A percentile compares a stretch with the other conserved stretches of the same genome.
These are phyloP conservation scores for Mortierella sp. DNA, from an alignment of 371 early-diverging fungal species.

Conservation along the genomic window DNA sequence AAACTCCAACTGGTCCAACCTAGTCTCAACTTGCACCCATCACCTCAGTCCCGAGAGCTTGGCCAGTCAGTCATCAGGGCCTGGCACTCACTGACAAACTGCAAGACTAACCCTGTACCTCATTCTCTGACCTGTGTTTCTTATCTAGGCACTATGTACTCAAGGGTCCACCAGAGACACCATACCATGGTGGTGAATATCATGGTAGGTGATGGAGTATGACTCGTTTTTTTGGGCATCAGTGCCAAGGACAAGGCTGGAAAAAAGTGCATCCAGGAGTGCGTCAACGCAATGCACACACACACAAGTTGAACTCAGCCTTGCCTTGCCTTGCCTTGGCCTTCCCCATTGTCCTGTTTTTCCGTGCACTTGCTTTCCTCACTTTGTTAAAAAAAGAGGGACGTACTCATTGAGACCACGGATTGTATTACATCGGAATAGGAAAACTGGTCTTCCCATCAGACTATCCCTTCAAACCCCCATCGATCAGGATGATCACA, in stretches of 20 bases:
- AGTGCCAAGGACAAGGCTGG: no score
- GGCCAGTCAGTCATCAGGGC: no score
- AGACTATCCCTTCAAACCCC: slow-evolving; percentile 97
- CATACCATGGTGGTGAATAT: slow-evolving; percentile 91
- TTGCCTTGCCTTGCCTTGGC: not conserved
- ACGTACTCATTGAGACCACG: no score
- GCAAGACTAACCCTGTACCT: not conserved
- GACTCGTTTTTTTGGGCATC: not conserved
- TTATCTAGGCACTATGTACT: slow-evolving; percentile 91
- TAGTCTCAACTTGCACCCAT: slow-evolving; percentile 1
- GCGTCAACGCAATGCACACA: not conserved
- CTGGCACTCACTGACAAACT: no score
- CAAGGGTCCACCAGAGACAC: slow-evolving; percentile 93
- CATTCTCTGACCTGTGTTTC: not conserved
- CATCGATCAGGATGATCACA: slow-evolving; percentile 94
- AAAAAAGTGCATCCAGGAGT: no score
- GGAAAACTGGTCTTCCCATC: slow-evolving; percentile 91
- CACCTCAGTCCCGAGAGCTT: no score
- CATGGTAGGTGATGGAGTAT: slow-evolving; percentile 70
- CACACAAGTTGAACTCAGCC: no score
- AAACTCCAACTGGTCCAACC: not conserved
- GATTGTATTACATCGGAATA: slow-evolving; percentile 19
- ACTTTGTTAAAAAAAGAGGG: no score
- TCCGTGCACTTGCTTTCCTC: no score
- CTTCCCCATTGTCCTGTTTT: not conserved